These are phyloP conservation scores for Salvia hispanica DNA, from an alignment of 257 asterid genomes.

Conservation along the genomic window DNA sequence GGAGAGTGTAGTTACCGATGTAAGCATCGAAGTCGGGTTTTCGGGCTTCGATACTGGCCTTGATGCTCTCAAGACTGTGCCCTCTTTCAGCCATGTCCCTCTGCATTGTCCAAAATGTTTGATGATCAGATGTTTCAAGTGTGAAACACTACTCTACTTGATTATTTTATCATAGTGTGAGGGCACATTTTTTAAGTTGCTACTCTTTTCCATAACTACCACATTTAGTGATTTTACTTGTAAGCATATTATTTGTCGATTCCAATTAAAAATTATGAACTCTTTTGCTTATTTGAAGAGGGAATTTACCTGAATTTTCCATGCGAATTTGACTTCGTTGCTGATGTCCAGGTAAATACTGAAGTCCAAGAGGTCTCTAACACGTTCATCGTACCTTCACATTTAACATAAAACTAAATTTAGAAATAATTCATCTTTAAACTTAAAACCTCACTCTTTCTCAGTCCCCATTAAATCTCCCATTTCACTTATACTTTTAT, in stretches of 20 bases:
- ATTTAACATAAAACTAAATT: neutral
- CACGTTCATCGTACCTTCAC: constrained; percentile 83
- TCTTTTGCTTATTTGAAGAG: neutral
- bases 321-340: constrained; percentile 95
- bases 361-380: constrained; percentile 94
- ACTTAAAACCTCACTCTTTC: no score
- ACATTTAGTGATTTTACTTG: no score
- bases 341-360: constrained; percentile 95
- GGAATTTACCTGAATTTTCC: constrained; percentile 66
- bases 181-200: no score
- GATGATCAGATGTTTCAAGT: no score
- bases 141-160: no score
- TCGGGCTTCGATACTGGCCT: constrained; percentile 94
- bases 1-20: constrained; percentile 56
- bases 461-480: no score
- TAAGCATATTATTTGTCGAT: no score
- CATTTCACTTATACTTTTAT: no score
- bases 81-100: constrained; percentile 99
- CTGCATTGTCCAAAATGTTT: constrained; percentile 40
- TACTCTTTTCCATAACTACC: no score
- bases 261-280: neutral
- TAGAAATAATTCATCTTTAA: no score
- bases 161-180: no score
- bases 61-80: constrained; percentile 96
- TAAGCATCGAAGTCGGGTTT: constrained; percentile 95